Percentiles rank a stretch among this genome's conserved stretches.
These are phyloP conservation scores for Rugonectria rugulosa DNA, from an alignment of 2,329 filamentous ascomycete genomes.

Conservation along the genomic window DNA sequence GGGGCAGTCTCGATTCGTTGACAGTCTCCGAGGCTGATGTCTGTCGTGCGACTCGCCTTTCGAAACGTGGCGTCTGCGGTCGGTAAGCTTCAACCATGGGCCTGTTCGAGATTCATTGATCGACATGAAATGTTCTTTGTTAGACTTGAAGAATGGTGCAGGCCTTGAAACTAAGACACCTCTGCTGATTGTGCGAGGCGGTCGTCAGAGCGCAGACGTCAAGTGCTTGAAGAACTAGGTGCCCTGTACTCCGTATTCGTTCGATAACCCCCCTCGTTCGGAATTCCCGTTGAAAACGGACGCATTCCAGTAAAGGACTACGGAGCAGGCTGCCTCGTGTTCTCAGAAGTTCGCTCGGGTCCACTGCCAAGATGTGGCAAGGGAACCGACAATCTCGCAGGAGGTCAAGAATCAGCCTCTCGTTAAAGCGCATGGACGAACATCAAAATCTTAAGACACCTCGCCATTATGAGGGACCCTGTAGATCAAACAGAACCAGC, in stretches of 20 bases:
- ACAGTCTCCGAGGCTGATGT: neutral
- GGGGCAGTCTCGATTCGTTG: constrained; percentile 1
- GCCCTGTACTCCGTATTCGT: too few species aligned
- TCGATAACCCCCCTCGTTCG: too few species aligned
- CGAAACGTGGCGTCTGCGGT: constrained; percentile 1
- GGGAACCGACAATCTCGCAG: neutral
- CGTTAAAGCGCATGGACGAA: neutral
- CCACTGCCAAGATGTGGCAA: neutral
- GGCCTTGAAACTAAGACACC: too few species aligned
- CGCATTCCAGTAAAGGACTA: too few species aligned
- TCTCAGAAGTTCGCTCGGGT: neutral
- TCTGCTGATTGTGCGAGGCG: too few species aligned
- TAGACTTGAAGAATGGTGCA: too few species aligned
- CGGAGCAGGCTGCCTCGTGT: neutral
- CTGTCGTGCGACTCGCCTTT: constrained; percentile 3
- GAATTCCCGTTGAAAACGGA: too few species aligned
- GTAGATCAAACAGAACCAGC: constrained; percentile 10
- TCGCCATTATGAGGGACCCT: constrained; percentile 3
- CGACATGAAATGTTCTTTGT: too few species aligned
- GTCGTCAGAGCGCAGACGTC: too few species aligned
- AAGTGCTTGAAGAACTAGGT: too few species aligned
- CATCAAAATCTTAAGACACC: neutral
- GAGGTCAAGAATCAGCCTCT: neutral
- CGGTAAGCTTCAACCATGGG: too few species aligned
- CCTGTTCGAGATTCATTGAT: too few species aligned